Base-by-base conservation (phyloP, 331 rosid species). In the Acacia pycnantha region DNA sequence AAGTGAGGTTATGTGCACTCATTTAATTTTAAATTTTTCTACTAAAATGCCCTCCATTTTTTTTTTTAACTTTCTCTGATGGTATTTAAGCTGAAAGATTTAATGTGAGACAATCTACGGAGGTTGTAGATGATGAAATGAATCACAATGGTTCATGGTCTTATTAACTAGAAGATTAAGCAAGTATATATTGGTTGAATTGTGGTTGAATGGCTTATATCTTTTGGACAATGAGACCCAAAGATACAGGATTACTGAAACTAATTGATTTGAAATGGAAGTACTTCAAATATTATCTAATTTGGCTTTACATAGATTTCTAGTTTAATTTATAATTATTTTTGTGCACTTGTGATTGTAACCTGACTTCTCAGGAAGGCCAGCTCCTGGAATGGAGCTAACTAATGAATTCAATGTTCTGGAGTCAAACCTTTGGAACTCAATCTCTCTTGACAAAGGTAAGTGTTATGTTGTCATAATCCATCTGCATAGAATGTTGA, bases 351-450 rank as follows among this genome's bases (percentile, higher is more conserved):
- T 47, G 37, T 35, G 58, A 56, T 66, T 14, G 22, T 37, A 13
- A 77, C 76, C 50, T 58, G 61, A 81, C 54, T 82, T 85, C 84
- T 85, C 90, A 95, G 98, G 98, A 77, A 91, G 97, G 88, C 98
- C 98, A 44, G 88, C 96, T 44, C 97, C 97, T 73, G 90, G 90
- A 85, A 91, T 80, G 89, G 98, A 95, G 88, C 98, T 95, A 31
- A 91, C 96, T 5, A 87, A 95, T 40, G 98, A 95, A 76, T 95
- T 89, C 87, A 95, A 95, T 84, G 97, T 95, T 79, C 84, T 95
- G 68, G 98, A 95, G 86, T 97, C 98, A 82, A 79, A 84, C 87
- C 96, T 95, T 51, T 95, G 98, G 98, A 93, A 90, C 86, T 93
- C 98, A 29, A 87, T 95, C 86, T 95, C 97, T 85, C 83, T 89